These are phyloP conservation scores for Candida dubliniensis DNA, from an alignment of 1,139 yeast species.

Conservation along the genomic window DNA sequence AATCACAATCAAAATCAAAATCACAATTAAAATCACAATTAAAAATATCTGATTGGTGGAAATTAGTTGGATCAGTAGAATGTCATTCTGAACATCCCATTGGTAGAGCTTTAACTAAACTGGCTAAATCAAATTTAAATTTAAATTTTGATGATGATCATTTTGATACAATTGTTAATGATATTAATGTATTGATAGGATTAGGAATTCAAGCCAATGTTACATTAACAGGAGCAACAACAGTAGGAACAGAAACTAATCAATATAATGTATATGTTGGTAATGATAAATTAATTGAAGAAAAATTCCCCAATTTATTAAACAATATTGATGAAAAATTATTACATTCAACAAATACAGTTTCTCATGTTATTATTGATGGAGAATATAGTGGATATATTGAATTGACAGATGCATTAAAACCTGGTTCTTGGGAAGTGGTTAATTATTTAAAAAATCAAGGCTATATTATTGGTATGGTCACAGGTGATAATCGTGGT, in stretches of 20 bases:
- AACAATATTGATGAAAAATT: constrained; percentile 11
- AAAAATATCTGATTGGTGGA: constrained; percentile 48
- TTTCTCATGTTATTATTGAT: constrained; percentile 52
- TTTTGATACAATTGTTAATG: constrained; percentile 29
- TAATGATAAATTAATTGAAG: constrained; percentile 47
- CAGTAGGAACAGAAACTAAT: constrained; percentile 13
- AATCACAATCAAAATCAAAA: constrained; percentile 9
- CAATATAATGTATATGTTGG: constrained; percentile 53
- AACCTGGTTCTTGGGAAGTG: constrained; percentile 63
- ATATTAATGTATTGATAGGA: constrained; percentile 62
- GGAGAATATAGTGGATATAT: constrained; percentile 61
- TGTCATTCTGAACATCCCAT: constrained; percentile 83
- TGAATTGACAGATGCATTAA: constrained; percentile 68
- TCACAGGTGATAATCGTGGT: constrained; percentile 78
- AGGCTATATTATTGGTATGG: constrained; percentile 76
- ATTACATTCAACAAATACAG: constrained; percentile 26
- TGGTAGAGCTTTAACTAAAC: constrained; percentile 62
- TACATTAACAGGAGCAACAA: constrained; percentile 12
- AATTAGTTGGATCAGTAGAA: constrained; percentile 64
- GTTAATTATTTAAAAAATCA: constrained; percentile 52
- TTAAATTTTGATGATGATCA: constrained; percentile 35
- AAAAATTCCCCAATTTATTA: constrained; percentile 14
- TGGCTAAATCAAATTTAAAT: constrained; percentile 28
- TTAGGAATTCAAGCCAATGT: constrained; percentile 64
- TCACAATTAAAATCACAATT: constrained; percentile 15